Evolutionary conservation across 345 rosid species (phyloP), one percentile per base, ranked within the genome.

Genomic region (Euphorbia pulcherrima): DNA sequence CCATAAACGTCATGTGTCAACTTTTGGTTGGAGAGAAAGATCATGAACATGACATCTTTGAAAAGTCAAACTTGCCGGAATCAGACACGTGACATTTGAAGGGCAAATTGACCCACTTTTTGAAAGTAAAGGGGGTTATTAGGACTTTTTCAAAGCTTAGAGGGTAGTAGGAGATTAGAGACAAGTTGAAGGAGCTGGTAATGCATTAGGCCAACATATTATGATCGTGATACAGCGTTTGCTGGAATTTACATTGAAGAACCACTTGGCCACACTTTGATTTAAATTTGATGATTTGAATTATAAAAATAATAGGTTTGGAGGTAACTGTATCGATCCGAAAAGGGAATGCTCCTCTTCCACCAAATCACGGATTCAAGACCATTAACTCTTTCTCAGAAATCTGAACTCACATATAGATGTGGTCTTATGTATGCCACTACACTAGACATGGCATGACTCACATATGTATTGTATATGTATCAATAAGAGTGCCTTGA

Each of bases 341-440:
- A 17, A 72, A 47, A 0, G 80, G 80, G 58, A 76, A 76, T 30
- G 70, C 70, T 2, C 57, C 73, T 11, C 76, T 76, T 57, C 80
- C 76, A 12, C 73, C 56, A 26, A 58, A 76, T 64, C 80, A 76
- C 18, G 76, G 67, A 26, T 76, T 72, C 67, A 68, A 57, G 76
- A 76, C 76, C 21, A 58, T 76, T 46, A 76, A 24, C 48, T 63
- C 67, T 21, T 76, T 76, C 26, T 41, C 71, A 23, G 75, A 70
- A 66, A 70, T 71, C 58, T 70, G 47, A 75, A 53, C 2, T 11
- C 44, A 70, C 16, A 44, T 1, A 41, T 44, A 44, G 61, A 60
- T 39, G 8, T 20, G 53, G 60, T 17, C 21, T 8, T 14, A 16
- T 60, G 17, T 44, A 16, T 48, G 46, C 30, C 35, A 18, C 35